Evolutionary conservation across 441 rosid species (phyloP).

Genomic region (Dalechampia spathulata): DNA sequence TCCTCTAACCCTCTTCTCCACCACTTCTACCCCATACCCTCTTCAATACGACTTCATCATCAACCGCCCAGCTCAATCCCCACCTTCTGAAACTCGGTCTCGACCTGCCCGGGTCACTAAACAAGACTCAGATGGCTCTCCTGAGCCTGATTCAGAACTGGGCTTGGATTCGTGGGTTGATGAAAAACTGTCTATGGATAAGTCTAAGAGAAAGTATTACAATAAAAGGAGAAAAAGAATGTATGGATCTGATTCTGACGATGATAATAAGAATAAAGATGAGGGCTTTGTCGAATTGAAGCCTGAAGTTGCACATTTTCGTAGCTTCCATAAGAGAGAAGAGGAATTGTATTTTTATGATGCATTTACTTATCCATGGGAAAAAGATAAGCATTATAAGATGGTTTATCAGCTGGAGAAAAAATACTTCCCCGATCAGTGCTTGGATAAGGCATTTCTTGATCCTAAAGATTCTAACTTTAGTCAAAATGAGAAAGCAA

Average conservation of each 20-base stretch:
- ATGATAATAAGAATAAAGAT: slow-evolving; percentile 45
- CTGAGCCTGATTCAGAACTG: slow-evolving; percentile 33
- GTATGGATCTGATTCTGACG: slow-evolving; percentile 92
- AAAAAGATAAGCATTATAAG: slow-evolving; percentile 92
- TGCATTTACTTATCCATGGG: slow-evolving; percentile 89
- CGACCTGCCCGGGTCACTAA: slow-evolving; percentile 25
- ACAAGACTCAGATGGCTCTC: slow-evolving; percentile 18
- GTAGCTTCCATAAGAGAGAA: slow-evolving; percentile 81
- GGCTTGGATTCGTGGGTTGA: slow-evolving; percentile 80
- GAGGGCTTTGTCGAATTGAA: slow-evolving; percentile 77
- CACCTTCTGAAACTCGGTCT: slow-evolving; percentile 33
- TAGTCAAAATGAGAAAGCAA: slow-evolving; percentile 24
- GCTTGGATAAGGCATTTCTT: slow-evolving; percentile 83
- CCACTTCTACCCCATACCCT: slow-evolving; percentile 63
- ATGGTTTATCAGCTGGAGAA: slow-evolving; percentile 95
- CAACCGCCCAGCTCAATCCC: slow-evolving; percentile 53
- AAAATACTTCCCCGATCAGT: slow-evolving; percentile 88
- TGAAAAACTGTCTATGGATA: slow-evolving; percentile 59
- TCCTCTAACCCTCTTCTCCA: slow-evolving; percentile 30
- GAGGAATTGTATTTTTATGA: slow-evolving; percentile 84
- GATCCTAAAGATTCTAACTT: slow-evolving; percentile 46
- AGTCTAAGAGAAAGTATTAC: slow-evolving; percentile 82
- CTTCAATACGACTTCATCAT: slow-evolving; percentile 83
- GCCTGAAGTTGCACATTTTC: slow-evolving; percentile 72
- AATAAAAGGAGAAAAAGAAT: slow-evolving; percentile 72